Evolutionary conservation across 2,329 filamentous ascomycete genomes (phyloP), one percentile per base, ranked within the genome.

Genomic region (Calonectria ilicicola): DNA sequence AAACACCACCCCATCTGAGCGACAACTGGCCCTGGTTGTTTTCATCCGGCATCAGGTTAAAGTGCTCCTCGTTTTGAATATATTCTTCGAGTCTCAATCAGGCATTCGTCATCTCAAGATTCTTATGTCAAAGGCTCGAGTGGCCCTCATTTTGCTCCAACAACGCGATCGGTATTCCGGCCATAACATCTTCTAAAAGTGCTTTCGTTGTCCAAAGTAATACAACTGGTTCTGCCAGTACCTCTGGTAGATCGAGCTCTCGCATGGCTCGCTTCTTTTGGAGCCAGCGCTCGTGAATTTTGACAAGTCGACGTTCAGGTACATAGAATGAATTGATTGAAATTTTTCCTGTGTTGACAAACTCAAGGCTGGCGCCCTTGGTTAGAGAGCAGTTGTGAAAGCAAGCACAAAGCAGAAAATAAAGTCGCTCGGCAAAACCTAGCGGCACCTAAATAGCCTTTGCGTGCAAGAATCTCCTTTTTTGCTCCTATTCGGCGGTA

Each of bases 401-500:
- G 15, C 62, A 65, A 15, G 62, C 44, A 2, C 44, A 44, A 26
- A 65, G 12, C 19, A 65, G 62, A 6, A 44, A 44, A 10, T 21
- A 5, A 5, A 26, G 9, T 26, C 12, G 9, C 14, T 17, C 7
- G 35, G 10, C 27, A 32, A 49, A 65, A 1, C 12, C 14, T n/a
- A 7, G n/a, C 6, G 29, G 62, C 1, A 26, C 5, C 9, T 14
- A n/a, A 19, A 17, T 29, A 35, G 12, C 5, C 5, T 66, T 42
- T 3, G 63, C 49, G 15, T 42, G 23, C 1, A 58, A 23, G 21
- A 77, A 75, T 27, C 38, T 68, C 2, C 53, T 38, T 15, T 46
- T 29, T 5, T 76, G 40, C n/a, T 73, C 51, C 2, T 58, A 14
- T 1, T 67, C 15, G 7, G 62, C 75, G 2, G 68, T 70, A 3